These are phyloP conservation scores for Trichoderma koningiopsis DNA, from an alignment of 2,329 filamentous ascomycete species.

Conservation along the genomic window DNA sequence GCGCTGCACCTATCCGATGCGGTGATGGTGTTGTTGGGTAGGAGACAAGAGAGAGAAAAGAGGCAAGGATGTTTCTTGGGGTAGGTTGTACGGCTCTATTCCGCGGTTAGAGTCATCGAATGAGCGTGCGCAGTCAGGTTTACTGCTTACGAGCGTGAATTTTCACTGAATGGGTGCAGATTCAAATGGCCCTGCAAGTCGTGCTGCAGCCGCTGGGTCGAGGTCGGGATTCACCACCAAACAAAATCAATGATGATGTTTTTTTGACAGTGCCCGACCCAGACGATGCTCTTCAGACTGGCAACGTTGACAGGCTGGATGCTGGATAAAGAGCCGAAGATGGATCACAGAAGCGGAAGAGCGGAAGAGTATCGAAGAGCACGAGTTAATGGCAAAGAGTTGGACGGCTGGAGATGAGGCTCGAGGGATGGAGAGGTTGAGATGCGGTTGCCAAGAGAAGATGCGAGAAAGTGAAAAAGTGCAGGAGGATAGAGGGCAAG, in stretches of 20 bases:
- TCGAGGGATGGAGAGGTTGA: background rate
- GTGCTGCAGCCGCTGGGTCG: conserved; percentile 4
- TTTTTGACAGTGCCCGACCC: conserved; percentile 3
- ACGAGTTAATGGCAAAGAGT: background rate
- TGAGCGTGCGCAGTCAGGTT: background rate
- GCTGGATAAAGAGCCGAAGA: background rate
- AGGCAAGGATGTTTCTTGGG: background rate
- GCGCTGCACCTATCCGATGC: conserved; percentile 8
- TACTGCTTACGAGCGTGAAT: background rate
- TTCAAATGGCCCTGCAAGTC: conserved; percentile 4
- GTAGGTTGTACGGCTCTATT: conserved; percentile 2
- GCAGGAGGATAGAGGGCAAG: background rate
- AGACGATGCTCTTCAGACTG: background rate
- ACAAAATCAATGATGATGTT: background rate
- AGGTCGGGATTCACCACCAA: background rate
- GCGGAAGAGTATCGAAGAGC: background rate
- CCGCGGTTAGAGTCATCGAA: background rate
- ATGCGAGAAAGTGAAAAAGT: conserved; percentile 1
- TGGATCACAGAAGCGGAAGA: background rate
- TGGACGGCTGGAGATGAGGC: background rate
- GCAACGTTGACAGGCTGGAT: background rate
- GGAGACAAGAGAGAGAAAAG: background rate
- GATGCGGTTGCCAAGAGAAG: background rate
- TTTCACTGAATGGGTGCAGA: background rate
- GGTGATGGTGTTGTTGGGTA: background rate